These are phyloP conservation scores for Talaromyces rugulosus DNA, from an alignment of 2,329 filamentous ascomycete genomes.

Conservation along the genomic window DNA sequence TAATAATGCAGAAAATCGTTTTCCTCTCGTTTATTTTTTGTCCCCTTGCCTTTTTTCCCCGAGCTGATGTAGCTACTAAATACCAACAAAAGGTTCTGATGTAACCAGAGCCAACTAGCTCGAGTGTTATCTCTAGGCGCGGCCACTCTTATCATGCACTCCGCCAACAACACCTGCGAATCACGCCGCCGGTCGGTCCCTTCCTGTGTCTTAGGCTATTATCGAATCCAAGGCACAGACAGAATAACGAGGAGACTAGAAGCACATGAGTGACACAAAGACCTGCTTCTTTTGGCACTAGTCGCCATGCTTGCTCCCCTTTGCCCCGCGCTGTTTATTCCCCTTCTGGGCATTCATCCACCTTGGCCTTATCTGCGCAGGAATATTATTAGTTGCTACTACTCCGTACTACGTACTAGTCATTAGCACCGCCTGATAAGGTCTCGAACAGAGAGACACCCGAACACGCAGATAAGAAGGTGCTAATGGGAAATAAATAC, in stretches of 20 bases:
- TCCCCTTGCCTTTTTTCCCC: not conserved
- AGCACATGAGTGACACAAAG: not conserved
- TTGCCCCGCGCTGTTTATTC: not conserved
- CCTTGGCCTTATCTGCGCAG: not conserved
- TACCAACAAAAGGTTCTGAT: not conserved
- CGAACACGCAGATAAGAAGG: not conserved
- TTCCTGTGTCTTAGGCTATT: not conserved
- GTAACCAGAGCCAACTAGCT: not conserved
- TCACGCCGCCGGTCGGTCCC: not conserved
- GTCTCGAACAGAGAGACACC: not conserved
- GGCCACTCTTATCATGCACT: not conserved
- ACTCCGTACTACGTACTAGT: no score
- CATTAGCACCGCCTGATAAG: not conserved
- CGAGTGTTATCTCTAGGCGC: not conserved
- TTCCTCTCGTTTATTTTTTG: not conserved
- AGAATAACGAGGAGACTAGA: not conserved
- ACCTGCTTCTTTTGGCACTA: not conserved
- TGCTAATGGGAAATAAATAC: not conserved
- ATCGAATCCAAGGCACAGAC: not conserved
- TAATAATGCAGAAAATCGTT: not conserved
- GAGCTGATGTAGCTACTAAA: no score
- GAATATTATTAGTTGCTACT: not conserved
- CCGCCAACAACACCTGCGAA: not conserved
- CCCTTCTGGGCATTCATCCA: not conserved
- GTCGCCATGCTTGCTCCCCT: not conserved